Conservation (phyloP, 441 rosid species). For the Bocquillonia castaneifolia region DNA sequence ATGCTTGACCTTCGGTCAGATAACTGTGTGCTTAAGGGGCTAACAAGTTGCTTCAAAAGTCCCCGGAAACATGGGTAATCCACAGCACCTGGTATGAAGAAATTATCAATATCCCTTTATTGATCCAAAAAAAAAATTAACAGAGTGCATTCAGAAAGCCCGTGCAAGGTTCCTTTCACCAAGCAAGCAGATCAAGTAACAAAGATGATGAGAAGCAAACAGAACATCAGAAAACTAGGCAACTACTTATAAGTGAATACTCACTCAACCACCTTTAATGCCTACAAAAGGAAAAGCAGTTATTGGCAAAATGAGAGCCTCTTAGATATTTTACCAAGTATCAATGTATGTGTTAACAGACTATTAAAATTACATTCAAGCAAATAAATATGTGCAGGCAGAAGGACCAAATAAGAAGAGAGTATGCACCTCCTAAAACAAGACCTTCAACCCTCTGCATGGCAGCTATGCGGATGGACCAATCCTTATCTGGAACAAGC, state of each 20-base stretch:
- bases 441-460: conserved; percentile 97
- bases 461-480: conserved; percentile 96
- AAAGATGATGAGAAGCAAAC: neutral
- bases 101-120: conserved; percentile 20
- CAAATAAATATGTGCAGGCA: neutral
- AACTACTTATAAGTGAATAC: too few species aligned
- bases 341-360: neutral
- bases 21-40: conserved; percentile 76
- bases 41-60: conserved; percentile 86
- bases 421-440: conserved; percentile 70
- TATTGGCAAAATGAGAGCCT: neutral
- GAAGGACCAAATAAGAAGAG: neutral
- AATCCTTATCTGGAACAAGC: conserved; percentile 94
- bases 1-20: conserved; percentile 95
- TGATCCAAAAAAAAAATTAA: neutral
- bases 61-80: conserved; percentile 82
- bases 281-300: neutral
- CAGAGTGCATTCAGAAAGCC: neutral
- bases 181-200: neutral
- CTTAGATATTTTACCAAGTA: neutral
- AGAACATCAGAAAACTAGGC: too few species aligned
- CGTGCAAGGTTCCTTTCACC: neutral
- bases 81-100: conserved; percentile 62
- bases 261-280: neutral
- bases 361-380: neutral